Percentiles rank a stretch among this genome's conserved stretches.
phyloP scores from a whole-genome alignment of 495 filamentous ascomycete genomes.

The Margaritispora aquatica region DNA sequence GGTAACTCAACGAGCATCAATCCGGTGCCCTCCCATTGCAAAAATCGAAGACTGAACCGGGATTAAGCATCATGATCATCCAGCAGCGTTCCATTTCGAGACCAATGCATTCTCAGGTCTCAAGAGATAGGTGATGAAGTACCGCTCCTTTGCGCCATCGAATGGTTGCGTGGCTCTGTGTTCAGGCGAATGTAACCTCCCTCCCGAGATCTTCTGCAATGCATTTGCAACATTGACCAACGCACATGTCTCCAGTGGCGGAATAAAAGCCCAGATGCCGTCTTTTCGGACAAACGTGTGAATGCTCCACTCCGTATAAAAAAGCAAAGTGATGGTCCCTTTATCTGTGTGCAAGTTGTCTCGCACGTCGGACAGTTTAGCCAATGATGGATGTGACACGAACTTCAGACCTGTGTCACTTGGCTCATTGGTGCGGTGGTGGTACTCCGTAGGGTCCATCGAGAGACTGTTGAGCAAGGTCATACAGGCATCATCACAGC shows the following conservation, averaged over 20 bases:
- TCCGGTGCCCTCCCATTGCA: background rate
- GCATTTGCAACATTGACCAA: slow-evolving; percentile 29
- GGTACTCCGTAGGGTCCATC: slow-evolving; percentile 30
- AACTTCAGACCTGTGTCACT: slow-evolving; percentile 23
- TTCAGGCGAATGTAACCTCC: slow-evolving; percentile 20
- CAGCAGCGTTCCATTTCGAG: slow-evolving; percentile 4
- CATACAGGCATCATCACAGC: slow-evolving; percentile 34
- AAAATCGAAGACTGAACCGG: background rate
- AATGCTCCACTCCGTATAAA: slow-evolving; percentile 20
- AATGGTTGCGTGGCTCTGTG: slow-evolving; percentile 28
- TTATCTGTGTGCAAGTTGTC: slow-evolving; percentile 22
- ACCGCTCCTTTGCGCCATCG: slow-evolving; percentile 25
- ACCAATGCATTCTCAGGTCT: slow-evolving; percentile 22
- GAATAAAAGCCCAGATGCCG: slow-evolving; percentile 8
- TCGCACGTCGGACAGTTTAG: slow-evolving; percentile 12
- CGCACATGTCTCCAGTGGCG: slow-evolving; percentile 13
- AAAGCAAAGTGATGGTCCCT: slow-evolving; percentile 23
- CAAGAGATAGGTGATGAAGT: slow-evolving; percentile 28
- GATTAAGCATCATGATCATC: slow-evolving; percentile 4
- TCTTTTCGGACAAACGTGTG: slow-evolving; percentile 7
- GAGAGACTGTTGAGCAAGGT: slow-evolving; percentile 48
- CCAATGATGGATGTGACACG: slow-evolving; percentile 14
- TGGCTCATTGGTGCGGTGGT: slow-evolving; percentile 21
- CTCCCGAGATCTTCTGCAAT: slow-evolving; percentile 23
- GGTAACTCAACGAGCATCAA: background rate